Evolutionary conservation across 768 basidiomycete genomes (phyloP), one percentile per base, ranked within the genome.

Genomic region (Boletus subparvulus): DNA sequence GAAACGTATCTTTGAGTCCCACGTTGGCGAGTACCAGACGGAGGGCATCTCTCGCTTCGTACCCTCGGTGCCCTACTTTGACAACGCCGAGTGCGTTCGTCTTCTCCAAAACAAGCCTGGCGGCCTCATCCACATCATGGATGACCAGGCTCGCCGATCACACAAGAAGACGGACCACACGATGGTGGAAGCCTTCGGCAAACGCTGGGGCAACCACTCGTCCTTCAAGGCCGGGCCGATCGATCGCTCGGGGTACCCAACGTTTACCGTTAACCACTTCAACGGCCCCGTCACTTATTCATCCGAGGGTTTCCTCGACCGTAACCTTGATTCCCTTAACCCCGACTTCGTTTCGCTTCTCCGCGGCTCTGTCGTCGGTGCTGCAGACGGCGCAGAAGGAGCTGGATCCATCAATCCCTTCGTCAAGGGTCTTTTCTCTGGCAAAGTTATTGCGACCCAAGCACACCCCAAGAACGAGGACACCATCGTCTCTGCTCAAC

Each of bases 71-170:
- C 82, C 87, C 0, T 95, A 89, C 76, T 92, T 92, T 69, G 92
- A 96, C 74, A 98, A 98, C 70, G 71, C 87, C 11, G 95, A 98
- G 68, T 94, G 92, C 62, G 73, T 98, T 32, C 84, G 92, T 9
- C 78, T 99, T 32, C 75, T 98, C 41, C 88, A 94, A 67, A 88
- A 92, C 67, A 78, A 78, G 52, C 94, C 92, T 14, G 4, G 94
- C 11, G 97, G 97, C 2, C 78, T 99, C 33, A 86, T 98, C 51
- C 93, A 96, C 65, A 98, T 98, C 72, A 92, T 98, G 89, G 95
- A 98, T 67, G 96, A 98, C 68, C 94, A 97, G 72, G 90, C 94
- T 1, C 82, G 89, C 13, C 80, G 90, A 39, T 81, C 83, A 54
- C 87, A 85, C 56, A 95, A 94, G 75, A 94, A 95, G 83, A 95